Percentiles rank a stretch among this genome's conserved stretches.
Evolutionary conservation across 148 eudicot genomes (phyloP).

Genomic region (Gaultheria prostrata): DNA sequence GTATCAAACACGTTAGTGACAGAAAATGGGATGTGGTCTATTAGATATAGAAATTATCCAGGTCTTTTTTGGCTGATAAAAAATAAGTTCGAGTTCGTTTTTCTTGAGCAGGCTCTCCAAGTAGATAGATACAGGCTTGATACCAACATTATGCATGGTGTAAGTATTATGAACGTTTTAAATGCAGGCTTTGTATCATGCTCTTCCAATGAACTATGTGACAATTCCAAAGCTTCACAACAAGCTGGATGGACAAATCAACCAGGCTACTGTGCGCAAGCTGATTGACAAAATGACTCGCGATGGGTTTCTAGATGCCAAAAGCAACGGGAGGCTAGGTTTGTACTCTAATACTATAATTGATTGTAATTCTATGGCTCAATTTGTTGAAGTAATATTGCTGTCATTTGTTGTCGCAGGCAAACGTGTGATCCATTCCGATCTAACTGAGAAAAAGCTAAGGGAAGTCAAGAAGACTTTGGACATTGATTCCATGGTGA

Average conservation of each 20-base stretch:
- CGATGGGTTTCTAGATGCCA: conserved; percentile 81
- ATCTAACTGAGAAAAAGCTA: conserved; percentile 67
- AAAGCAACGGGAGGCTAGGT: conserved; percentile 80
- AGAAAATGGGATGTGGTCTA: background rate
- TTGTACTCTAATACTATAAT: conserved; percentile 9
- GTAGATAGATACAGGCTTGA: background rate
- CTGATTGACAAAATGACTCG: conserved; percentile 76
- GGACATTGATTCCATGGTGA: conserved; percentile 62
- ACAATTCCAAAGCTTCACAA: conserved; percentile 70
- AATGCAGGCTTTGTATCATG: conserved; percentile 82
- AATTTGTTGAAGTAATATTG: background rate
- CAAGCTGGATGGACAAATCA: conserved; percentile 77
- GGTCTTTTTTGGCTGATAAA: background rate
- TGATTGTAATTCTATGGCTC: background rate
- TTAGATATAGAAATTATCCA: background rate
- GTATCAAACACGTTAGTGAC: background rate
- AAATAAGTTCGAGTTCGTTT: background rate
- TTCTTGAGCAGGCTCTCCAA: background rate
- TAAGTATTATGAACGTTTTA: conserved; percentile 7
- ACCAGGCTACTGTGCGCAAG: conserved; percentile 58
- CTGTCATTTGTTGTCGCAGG: conserved; percentile 39
- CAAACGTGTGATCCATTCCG: conserved; percentile 89
- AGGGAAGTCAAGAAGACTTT: conserved; percentile 66
- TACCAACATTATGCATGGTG: background rate
- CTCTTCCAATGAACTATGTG: conserved; percentile 83